Conservation (phyloP, 306 rosid species). For the Fragaria iinumae region DNA sequence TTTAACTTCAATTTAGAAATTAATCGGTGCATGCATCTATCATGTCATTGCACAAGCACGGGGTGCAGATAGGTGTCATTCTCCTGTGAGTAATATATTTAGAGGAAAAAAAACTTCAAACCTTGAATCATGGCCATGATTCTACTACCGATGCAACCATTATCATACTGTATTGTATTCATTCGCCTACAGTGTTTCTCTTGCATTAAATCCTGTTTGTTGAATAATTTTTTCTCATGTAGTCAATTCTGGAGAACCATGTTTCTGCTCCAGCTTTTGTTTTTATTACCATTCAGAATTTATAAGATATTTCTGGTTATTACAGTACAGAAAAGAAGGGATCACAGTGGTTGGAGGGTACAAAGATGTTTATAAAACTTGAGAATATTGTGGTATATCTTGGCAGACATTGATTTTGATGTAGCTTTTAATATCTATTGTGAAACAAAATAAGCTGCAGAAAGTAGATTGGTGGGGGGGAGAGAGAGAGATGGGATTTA, state of each 20-base stretch:
- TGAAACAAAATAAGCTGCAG: background rate
- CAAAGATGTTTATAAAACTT: background rate
- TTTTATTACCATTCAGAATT: background rate
- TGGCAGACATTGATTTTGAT: background rate
- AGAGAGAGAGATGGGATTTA: slow-evolving; percentile 12
- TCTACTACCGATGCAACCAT: background rate
- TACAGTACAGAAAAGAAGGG: background rate
- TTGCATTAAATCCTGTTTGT: background rate
- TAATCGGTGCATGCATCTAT: slow-evolving; percentile 22
- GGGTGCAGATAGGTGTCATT: slow-evolving; percentile 21
- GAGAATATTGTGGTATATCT: background rate
- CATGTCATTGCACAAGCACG: slow-evolving; percentile 23
- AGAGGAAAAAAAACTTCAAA: background rate
- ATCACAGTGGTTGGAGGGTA: background rate
- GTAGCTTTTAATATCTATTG: background rate
- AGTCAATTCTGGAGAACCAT: background rate
- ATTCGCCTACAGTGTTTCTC: background rate
- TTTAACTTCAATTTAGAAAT: slow-evolving; percentile 19
- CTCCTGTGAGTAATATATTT: slow-evolving; percentile 20
- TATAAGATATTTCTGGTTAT: background rate
- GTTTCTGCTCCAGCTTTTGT: background rate
- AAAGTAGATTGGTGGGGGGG: background rate
- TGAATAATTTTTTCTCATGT: background rate
- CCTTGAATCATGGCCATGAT: slow-evolving; percentile 1
- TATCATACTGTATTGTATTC: background rate